Base-by-base conservation (phyloP, 1,284 basidiomycete genomes). In the Exobasidium cylindrosporum region DNA sequence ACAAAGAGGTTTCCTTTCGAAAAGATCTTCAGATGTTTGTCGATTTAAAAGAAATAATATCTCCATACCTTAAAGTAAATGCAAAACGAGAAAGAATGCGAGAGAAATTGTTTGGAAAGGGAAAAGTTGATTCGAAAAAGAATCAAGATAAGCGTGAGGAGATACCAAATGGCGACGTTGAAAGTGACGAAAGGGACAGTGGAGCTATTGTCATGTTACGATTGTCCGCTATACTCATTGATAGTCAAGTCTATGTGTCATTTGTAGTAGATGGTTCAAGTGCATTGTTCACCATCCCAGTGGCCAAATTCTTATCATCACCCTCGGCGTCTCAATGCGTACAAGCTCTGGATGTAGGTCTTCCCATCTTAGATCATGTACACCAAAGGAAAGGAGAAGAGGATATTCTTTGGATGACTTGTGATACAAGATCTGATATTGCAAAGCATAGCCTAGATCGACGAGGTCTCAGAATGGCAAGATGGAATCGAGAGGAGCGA, bases 51-150 rank as follows among this genome's bases (percentile, higher is more conserved):
- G 26, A 23, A 23, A 28, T 28, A 13, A 24, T 50, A 24, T 23
- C 26, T 4, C 47, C 47, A 24, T 50, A 50, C 26, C n/a, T 50
- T 13, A 50, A 21, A 3, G 26, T 50, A 13, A 24, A 50, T 26
- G n/a, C 47, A 50, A 50, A 50, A 13, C n/a, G 26, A 26, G 47
- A 50, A 50, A 50, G 26, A 13, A 28, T 21, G 47, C 47, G 47
- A 6, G 47, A 50, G 14, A 13, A 28, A 24, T 4, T 50, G 47
- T 50, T 24, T 26, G 47, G 47, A 4, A 50, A 50, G 26, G 47
- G 47, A 4, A 50, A 50, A 28, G 26, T 28, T 6, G 14, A 28
- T 24, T 21, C 26, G 47, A 13, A 13, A 7, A 50, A 28, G 26
- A 50, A 50, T 50, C 35, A 40, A 17, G 17, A 40, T 10, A 40